A percentile compares a stretch with the other conserved stretches of the same genome.
Evolutionary conservation across 2,329 filamentous ascomycete species (phyloP).

Genomic region (Macrophomina pseudophaseolina): DNA sequence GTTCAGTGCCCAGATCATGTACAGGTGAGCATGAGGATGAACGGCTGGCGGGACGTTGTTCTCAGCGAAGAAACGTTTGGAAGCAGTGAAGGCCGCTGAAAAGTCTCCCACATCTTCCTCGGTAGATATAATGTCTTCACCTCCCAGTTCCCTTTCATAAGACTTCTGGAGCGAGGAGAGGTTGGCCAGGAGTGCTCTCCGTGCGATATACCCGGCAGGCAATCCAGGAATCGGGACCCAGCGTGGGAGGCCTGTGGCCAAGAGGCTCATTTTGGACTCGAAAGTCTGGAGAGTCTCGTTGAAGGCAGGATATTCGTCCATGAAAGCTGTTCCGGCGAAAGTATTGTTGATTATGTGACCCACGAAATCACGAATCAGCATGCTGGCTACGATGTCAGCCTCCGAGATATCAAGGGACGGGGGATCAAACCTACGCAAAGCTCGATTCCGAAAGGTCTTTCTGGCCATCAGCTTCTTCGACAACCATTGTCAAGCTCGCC

Average conservation of each 20-base stretch:
- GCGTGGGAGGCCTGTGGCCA: conserved; percentile 61
- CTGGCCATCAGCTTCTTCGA: conserved; percentile 47
- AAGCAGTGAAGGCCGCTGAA: conserved; percentile 38
- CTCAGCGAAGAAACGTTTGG: conserved; percentile 29
- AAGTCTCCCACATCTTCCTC: conserved; percentile 43
- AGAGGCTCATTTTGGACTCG: conserved; percentile 59
- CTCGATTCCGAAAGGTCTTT: conserved; percentile 56
- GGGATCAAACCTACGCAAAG: conserved; percentile 43
- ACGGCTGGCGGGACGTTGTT: conserved; percentile 31
- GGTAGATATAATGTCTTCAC: conserved; percentile 34
- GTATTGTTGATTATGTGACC: conserved; percentile 57
- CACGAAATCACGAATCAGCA: conserved; percentile 62
- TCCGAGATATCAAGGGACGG: conserved; percentile 39
- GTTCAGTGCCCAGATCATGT: conserved; percentile 61
- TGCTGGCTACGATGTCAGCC: conserved; percentile 28
- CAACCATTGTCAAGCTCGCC: conserved; percentile 49
- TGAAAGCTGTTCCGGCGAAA: conserved; percentile 58
- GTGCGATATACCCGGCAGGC: conserved; percentile 52
- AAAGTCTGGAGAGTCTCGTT: conserved; percentile 62
- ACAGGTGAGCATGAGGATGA: conserved; percentile 47
- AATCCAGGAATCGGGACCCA: conserved; percentile 60
- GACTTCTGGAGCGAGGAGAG: conserved; percentile 37
- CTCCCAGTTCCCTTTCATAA: conserved; percentile 38
- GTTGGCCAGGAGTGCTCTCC: conserved; percentile 34
- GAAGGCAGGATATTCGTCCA: conserved; percentile 58